These are phyloP conservation scores for Jatropha curcas DNA, from an alignment of 345 rosid genomes.

Conservation along the genomic window DNA sequence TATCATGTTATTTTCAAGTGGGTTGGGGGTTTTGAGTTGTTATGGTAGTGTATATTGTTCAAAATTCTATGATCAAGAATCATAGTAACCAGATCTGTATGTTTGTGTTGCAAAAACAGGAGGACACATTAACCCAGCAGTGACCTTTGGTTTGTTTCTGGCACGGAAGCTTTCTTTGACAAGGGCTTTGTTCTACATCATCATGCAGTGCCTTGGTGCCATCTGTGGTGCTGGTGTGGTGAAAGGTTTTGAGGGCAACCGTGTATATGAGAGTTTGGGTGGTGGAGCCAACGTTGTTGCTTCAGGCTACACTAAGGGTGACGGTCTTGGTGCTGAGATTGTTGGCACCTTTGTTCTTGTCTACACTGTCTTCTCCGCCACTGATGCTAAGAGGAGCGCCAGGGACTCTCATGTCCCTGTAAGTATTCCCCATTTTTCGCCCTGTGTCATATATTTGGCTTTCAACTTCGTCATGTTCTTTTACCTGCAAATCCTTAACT, in stretches of 20 bases:
- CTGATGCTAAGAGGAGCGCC: constrained; percentile 32
- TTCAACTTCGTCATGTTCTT: too few relatives aligned
- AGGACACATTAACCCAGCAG: constrained; percentile 36
- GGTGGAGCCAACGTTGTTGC: constrained; percentile 32
- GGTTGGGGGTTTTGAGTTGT: neutral
- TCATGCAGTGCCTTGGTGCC: constrained; percentile 35
- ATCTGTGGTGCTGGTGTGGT: constrained; percentile 37
- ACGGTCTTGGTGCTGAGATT: constrained; percentile 34
- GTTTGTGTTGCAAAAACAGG: constrained; percentile 13
- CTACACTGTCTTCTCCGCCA: constrained; percentile 33
- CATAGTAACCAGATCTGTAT: constrained; percentile 16
- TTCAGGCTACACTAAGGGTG: constrained; percentile 30
- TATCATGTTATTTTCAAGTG: neutral
- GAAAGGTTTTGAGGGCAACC: constrained; percentile 24
- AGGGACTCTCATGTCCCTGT: constrained; percentile 38
- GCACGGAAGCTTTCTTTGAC: constrained; percentile 32
- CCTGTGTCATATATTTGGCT: neutral
- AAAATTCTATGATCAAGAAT: neutral
- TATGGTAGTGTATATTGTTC: neutral
- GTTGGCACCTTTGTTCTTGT: constrained; percentile 31
- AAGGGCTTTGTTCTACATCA: constrained; percentile 28
- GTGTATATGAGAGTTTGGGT: constrained; percentile 1
- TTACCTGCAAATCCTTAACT: too few relatives aligned
- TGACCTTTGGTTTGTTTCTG: constrained; percentile 27
- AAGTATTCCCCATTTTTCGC: neutral